A percentile compares a stretch with the other conserved stretches of the same genome.
Evolutionary conservation across 2,329 filamentous ascomycete species (phyloP).

Genomic region (Exophiala calicioides): DNA sequence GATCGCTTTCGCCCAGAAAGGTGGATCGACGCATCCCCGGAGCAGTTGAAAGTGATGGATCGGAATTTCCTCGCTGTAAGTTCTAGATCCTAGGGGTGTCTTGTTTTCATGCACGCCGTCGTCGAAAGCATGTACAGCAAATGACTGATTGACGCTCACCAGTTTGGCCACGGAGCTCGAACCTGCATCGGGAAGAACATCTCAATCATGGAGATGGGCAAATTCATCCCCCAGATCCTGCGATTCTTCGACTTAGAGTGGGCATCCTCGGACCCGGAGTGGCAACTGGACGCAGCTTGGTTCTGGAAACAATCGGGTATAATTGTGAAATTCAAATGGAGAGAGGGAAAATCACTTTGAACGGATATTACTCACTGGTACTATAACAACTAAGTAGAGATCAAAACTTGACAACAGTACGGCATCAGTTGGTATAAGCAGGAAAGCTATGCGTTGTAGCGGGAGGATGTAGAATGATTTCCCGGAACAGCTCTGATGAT

Average conservation of each 20-base stretch:
- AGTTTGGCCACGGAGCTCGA: constrained; percentile 34
- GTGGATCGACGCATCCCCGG: constrained; percentile 40
- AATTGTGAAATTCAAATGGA: background rate
- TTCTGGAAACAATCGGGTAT: constrained; percentile 9
- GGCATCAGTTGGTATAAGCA: too few species aligned
- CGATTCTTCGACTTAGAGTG: constrained; percentile 30
- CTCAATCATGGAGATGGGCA: constrained; percentile 41
- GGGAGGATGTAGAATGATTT: too few species aligned
- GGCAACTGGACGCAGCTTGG: constrained; percentile 9
- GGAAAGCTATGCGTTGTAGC: too few species aligned
- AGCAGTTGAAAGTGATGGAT: constrained; percentile 19
- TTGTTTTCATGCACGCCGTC: background rate
- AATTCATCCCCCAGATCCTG: constrained; percentile 38
- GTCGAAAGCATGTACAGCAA: background rate
- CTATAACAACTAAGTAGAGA: too few species aligned
- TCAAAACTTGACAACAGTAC: too few species aligned
- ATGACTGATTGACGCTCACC: constrained; percentile 30
- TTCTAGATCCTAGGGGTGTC: background rate
- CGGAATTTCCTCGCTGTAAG: constrained; percentile 32
- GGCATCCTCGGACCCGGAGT: background rate
- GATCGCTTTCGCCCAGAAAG: constrained; percentile 24
- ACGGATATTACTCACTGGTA: too few species aligned
- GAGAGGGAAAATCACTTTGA: too few species aligned
- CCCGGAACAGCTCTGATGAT: too few species aligned
- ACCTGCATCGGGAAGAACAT: constrained; percentile 40